A percentile compares a stretch with the other conserved stretches of the same genome.
Evolutionary conservation across 2,329 filamentous ascomycete genomes (phyloP).

Genomic region (Gaeumannomyces tritici): DNA sequence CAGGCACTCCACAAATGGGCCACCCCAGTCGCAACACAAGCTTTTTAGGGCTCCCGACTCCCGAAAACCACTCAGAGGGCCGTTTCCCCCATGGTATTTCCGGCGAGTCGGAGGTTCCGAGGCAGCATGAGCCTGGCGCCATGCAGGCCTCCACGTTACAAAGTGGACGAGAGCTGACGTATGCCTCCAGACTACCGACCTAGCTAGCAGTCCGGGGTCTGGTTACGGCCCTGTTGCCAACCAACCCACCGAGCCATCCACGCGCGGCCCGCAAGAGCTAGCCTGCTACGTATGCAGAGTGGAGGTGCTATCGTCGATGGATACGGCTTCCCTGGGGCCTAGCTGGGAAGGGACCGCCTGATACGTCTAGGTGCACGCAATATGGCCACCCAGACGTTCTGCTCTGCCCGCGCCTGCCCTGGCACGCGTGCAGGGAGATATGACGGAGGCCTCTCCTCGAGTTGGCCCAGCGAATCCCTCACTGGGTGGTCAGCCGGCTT

Average conservation of each 20-base stretch:
- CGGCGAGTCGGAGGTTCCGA: not conserved
- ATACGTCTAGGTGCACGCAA: no score
- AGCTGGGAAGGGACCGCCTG: no score
- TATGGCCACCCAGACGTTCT: no score
- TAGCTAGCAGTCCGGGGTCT: not conserved
- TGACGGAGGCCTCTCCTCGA: not conserved
- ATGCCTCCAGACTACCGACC: not conserved
- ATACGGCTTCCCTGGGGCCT: no score
- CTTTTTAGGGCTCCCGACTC: not conserved
- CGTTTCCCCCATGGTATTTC: not conserved
- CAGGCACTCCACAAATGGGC: not conserved
- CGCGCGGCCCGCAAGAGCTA: not conserved
- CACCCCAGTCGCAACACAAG: not conserved
- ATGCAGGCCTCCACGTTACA: not conserved
- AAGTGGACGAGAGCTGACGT: not conserved
- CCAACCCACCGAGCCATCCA: not conserved
- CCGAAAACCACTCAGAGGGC: not conserved
- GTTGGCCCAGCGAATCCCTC: not conserved
- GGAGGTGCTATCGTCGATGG: not conserved
- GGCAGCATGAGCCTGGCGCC: not conserved
- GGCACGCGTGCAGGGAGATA: no score
- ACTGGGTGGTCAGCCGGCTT: not conserved
- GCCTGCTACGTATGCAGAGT: not conserved
- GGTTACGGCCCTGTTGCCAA: not conserved
- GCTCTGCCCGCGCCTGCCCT: not conserved